Evolutionary conservation across 2,329 filamentous ascomycete species (phyloP), one percentile per base, ranked within the genome.

Genomic region (Calonectria hongkongensis): DNA sequence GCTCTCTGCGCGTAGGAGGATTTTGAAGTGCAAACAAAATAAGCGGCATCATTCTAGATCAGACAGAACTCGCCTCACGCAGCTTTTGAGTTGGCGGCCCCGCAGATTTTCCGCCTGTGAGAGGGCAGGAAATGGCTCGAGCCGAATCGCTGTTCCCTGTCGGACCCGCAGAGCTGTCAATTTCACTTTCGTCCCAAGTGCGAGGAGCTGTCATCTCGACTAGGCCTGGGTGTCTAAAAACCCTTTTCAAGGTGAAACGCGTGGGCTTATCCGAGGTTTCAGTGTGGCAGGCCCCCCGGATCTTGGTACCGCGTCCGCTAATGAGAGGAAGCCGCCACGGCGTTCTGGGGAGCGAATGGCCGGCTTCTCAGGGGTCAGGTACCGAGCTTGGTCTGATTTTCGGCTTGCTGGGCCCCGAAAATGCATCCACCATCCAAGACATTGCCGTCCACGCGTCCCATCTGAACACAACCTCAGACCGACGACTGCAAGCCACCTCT

Each of bases 241-340:
- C 54, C 25, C 27, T 60, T 60, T 41, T 68, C 51, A 65, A 70
- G 48, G 39, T 70, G 68, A 70, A 70, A 70, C 68, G 48, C 2
- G 68, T 39, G 50, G 68, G 54, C 60, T 41, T 56, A 50, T 27
- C n/a, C 62, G 50, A 45, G 41, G 68, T 71, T 71, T 71, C 68
- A 71, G 33, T 25, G 51, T 62, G 62, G 13, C 28, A 41, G 25
- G 56, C 47, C 58, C 48, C 64, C 50, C 48, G 64, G 27, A 36
- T 21, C 39, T 39, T 21, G 54, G 54, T 60, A 27, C 8, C 33
- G 15, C 30, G 12, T 30, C 54, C 54, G 36, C 54, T 41, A 41
- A 27, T 60, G 54, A 39, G n/a, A 58, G 48, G 56, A n/a, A n/a
- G 18, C 36, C 13, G n/a, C 15, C 30, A 18, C 27, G 41, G 18